Evolutionary conservation across 352 stramenopile genomes (phyloP), one percentile per base, ranked within the genome.

Genomic region (Phytophthora sansomeana): DNA sequence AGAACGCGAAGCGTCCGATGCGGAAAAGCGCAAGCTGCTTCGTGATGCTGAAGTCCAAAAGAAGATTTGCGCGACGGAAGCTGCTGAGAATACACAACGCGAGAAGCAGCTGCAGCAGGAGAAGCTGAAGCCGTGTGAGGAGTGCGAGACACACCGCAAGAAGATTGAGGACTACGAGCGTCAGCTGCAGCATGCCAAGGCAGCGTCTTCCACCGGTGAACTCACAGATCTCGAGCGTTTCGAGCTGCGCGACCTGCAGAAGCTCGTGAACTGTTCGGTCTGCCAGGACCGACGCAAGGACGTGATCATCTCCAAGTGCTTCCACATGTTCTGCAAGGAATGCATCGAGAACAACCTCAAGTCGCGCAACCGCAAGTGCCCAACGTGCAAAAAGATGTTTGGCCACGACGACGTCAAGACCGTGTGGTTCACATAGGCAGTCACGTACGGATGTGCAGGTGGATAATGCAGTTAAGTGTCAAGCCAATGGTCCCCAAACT

Each of bases 301-400:
- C 54, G 88, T 96, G 67, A 90, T 96, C 65, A 90, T 96, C 60
- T 85, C 85, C 59, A 96, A 96, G 73, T 96, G 88, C 63, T 91
- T 80, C 44, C 88, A 96, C 74, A 92, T 96, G 83, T 96, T 96
- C 51, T 96, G 88, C 73, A 91, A 90, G 60, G 85, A 95, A 49
- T 96, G 88, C 66, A 81, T 96, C 44, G 88, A 96, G 35, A 91
- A 72, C 69, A 96, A 96, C 54, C 79, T 96, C 60, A 92, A 92
- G 74, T 90, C 87, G 26, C 86, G 88, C 64, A 96, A 96, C 74
- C 86, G 88, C 69, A 96, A 96, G 74, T 96, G 88, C 57, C 88
- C 88, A 14, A 95, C 85, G 35, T 96, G 88, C 81, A 96, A 95
- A 71, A 94, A 93, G 76, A 96, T 96, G 88, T 96, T 93, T 75